Evolutionary conservation across 2,329 filamentous ascomycete species (phyloP), one percentile per base, ranked within the genome.

Genomic region (Cordyceps fumosorosea): DNA sequence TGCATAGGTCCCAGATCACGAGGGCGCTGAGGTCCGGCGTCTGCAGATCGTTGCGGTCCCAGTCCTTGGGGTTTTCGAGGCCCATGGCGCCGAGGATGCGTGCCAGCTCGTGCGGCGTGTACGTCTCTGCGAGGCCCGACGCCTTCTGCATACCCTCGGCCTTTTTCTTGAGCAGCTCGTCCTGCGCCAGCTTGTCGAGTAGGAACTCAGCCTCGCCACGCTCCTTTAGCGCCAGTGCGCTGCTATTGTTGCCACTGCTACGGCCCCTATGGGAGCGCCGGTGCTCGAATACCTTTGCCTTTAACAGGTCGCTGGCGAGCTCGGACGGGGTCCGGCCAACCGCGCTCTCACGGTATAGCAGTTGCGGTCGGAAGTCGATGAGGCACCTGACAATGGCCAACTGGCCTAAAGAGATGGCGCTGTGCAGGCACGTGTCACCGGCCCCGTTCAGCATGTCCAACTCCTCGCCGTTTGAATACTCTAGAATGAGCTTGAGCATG

Each of bases 251-350:
- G 20, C 34, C 45, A 24, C 58, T 32, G 45, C 53, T 51, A 51
- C 26, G 55, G 45, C 65, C 6, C 3, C 29, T 40, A 1, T 65
- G 37, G 5, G 29, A 32, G 37, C 37, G 37, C 37, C 37, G 37
- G 37, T 40, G 10, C 11, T 11, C 14, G n/a, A 80, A 72, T 50
- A 73, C 73, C 8, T 70, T 67, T 8, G 75, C 72, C 2, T 83
- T 74, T 64, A 81, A 80, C 1, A 73, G 72, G 58, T 89, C 86
- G 56, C 83, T 77, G 0, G 87, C 84, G 55, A 90, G 74, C 67
- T 95, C 90, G 32, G 81, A 79, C 0, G 90, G 88, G 0, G 90
- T 95, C 18, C 84, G 81, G 1, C 91, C 91, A 0, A 89, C 89
- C 0, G 89, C 84, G 66, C 93, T 93, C 71, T 95, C 91, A 24